These are phyloP conservation scores for Heliamphora exappendiculata DNA, from an alignment of 148 eudicot species.

Conservation along the genomic window DNA sequence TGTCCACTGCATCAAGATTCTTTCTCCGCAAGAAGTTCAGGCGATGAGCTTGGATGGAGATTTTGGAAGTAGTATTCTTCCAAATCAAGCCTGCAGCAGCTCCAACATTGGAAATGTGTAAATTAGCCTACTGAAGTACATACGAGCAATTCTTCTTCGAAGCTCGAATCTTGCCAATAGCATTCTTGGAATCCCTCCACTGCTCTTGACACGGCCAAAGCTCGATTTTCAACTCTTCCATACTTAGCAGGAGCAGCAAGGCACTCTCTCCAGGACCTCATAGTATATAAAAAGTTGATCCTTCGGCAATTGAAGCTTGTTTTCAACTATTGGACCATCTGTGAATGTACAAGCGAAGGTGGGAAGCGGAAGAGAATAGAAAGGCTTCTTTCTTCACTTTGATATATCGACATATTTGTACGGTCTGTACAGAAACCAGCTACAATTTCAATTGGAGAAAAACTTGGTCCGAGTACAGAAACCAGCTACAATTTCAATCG, in stretches of 20 bases:
- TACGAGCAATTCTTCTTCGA: background rate
- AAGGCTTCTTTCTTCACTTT: background rate
- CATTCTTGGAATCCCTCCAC: background rate
- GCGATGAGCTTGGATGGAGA: slow-evolving; percentile 97
- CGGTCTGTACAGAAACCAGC: background rate
- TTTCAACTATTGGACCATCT: background rate
- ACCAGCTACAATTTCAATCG: background rate
- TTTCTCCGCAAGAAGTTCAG: slow-evolving; percentile 96
- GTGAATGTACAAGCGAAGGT: background rate
- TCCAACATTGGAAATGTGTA: slow-evolving; percentile 74
- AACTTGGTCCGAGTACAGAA: background rate
- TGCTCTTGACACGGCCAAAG: background rate
- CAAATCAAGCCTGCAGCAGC: slow-evolving; percentile 88
- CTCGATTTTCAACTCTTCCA: background rate
- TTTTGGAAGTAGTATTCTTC: slow-evolving; percentile 53
- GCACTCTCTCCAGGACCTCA: background rate
- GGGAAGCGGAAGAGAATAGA: background rate
- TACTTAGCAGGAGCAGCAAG: background rate
- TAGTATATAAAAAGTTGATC: background rate
- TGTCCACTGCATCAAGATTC: slow-evolving; percentile 81
- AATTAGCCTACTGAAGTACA: slow-evolving; percentile 1
- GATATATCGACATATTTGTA: background rate
- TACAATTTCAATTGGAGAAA: background rate
- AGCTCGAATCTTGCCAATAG: background rate
- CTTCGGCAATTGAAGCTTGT: background rate